These are phyloP conservation scores for Lanmaoa pseudosensibilis DNA, from an alignment of 768 basidiomycete genomes.

Conservation along the genomic window DNA sequence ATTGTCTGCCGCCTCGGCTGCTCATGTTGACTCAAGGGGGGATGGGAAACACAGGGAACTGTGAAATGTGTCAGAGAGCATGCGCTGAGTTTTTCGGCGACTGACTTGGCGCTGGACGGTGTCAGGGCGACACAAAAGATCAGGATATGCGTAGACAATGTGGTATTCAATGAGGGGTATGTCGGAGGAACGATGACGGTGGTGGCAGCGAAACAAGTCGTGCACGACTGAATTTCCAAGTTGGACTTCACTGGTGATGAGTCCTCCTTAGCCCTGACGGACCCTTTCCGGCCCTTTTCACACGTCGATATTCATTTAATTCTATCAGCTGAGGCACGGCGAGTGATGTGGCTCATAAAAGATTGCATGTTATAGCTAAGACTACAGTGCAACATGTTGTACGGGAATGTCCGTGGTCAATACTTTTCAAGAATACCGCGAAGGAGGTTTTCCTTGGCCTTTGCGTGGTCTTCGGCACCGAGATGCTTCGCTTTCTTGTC, in stretches of 20 bases:
- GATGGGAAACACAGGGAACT: conserved; percentile 1
- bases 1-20: conserved; percentile 62
- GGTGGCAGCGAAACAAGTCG: conserved; percentile 12
- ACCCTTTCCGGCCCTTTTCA: conserved; percentile 22
- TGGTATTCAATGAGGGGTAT: conserved; percentile 5
- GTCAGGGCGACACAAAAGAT: not conserved
- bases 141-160: not conserved
- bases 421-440: conserved; percentile 37
- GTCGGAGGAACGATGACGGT: conserved; percentile 2
- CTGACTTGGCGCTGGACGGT: conserved; percentile 3
- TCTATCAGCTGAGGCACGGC: not conserved
- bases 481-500: conserved; percentile 54
- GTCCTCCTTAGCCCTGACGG: not conserved
- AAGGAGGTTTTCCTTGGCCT: conserved; percentile 35
- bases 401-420: conserved; percentile 6
- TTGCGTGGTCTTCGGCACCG: conserved; percentile 33
- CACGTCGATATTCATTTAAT: conserved; percentile 18
- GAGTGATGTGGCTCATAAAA: not conserved
- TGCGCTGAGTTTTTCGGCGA: not conserved
- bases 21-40: conserved; percentile 44
- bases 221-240: not conserved
- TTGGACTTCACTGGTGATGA: not conserved
- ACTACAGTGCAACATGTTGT: conserved; percentile 9
- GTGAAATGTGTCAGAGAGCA: conserved; percentile 1
- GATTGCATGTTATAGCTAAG: not conserved